Evolutionary conservation across 1,284 basidiomycete species (phyloP), one percentile per base, ranked within the genome.

Genomic region (Ceratobasidium sp.): DNA sequence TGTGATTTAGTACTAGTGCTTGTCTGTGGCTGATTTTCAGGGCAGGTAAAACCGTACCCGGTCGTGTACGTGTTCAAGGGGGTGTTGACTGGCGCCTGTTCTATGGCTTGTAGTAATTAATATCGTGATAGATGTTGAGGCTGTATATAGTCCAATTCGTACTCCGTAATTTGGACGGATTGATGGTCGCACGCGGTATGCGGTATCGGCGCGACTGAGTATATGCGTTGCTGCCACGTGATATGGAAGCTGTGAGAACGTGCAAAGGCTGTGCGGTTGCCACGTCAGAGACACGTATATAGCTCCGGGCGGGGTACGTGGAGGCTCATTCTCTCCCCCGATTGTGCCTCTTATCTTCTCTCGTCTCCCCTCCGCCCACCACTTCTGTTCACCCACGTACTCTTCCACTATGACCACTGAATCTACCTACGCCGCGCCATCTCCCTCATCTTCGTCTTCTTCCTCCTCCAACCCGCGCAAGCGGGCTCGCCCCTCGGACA

Each of bases 401-500:
- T 32, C 38, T 53, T 17, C 22, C 62, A 34, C 27, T 22, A 64
- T 58, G 67, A 38, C 56, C 55, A 56, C 34, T 38, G 60, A 70
- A 45, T 32, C 35, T 34, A 52, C 56, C 20, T 62, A 60, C 34
- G 32, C 34, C 25, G 49, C 47, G 49, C 49, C n/a, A 12, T 65
- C 77, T 22, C 73, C 74, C 43, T 74, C 78, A 27, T 76, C 77
- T 25, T 72, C 73, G 43, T 73, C 78, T 27, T 75, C 77, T n/a
- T 70, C 78, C 25, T 57, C 70, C n/a, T 42, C 58, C 25, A 75
- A 79, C 38, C 83, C 87, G 43, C 85, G 88, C 73, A 91, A 91
- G 77, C 88, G 90, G 45, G 77, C 85, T 42, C 87, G 90, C 74
- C 83, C 86, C 12, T 68, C 71, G n/a, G 85, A 85, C 17, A 64